Evolutionary conservation across 805 yeast genomes (phyloP), one percentile per base, ranked within the genome.

Genomic region (Candida multigemmis): DNA sequence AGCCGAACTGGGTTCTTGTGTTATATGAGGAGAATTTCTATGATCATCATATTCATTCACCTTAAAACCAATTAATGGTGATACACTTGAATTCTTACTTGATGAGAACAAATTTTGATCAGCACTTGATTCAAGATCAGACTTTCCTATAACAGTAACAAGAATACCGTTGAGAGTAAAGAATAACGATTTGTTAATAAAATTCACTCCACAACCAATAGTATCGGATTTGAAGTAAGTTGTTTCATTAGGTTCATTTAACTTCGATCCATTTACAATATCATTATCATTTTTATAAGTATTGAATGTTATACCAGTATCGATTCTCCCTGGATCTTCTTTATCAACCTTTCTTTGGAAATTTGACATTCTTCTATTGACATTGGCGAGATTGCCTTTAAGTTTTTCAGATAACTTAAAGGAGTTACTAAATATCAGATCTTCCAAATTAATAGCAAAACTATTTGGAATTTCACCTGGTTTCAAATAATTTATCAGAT

Each of bases 171-270:
- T 86, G 46, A 81, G 77, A 0, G 96, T 86, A 37, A 73, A 72
- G 41, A 86, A 87, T 2, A 84, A 65, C 0, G 74, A 54, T 22
- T 71, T 66, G 21, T 69, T 71, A 10, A 68, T 58, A 40, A 71
- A 79, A 54, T 86, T 79, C 14, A 85, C 65, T 4, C 96, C 96
- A 50, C 87, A 79, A 0, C 96, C 96, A 35, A 87, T 65, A 3
- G 70, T 60, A 49, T 85, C 95, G 13, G 50, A 41, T 22, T 34
- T 41, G 24, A 32, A 36, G 2, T 28, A 14, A 23, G 42, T 44
- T 12, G 24, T 33, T 3, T 17, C 21, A 6, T 31, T 23, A 11
- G 12, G n/a, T 12, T 41, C 45, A 5, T 29, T 33, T n/a, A 23
- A 22, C 16, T 37, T 27, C n/a, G n/a, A n/a, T n/a, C n/a, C n/a